A percentile compares a stretch with the other conserved stretches of the same genome.
These are phyloP conservation scores for Hypsizygus ulmarius DNA, from an alignment of 1,284 basidiomycete genomes.

Conservation along the genomic window DNA sequence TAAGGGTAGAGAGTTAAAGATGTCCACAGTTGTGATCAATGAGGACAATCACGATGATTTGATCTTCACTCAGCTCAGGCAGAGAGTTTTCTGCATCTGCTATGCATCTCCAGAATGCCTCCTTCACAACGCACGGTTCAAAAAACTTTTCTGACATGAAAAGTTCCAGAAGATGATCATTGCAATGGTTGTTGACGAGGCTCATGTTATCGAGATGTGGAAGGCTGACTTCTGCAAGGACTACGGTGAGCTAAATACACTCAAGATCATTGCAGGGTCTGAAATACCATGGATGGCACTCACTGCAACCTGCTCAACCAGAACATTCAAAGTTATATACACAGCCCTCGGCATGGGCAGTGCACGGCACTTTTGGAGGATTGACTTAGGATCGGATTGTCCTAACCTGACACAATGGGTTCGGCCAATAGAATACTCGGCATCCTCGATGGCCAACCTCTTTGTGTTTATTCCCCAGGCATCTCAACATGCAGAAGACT, in stretches of 20 bases:
- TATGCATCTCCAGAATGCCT: constrained; percentile 21
- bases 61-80: constrained; percentile 10
- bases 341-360: constrained; percentile 15
- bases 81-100: constrained; percentile 4
- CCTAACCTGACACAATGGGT: constrained; percentile 20
- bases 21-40: constrained; percentile 12
- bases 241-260: constrained; percentile 18
- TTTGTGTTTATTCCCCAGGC: constrained; percentile 7
- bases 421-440: constrained; percentile 17
- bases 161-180: constrained; percentile 16
- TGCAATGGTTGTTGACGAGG: constrained; percentile 24
- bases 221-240: constrained; percentile 19
- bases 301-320: constrained; percentile 21
- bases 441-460: constrained; percentile 11
- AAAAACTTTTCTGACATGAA: constrained; percentile 16
- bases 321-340: constrained; percentile 22
- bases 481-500: neutral
- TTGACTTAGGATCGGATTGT: constrained; percentile 22
- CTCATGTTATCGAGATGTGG: constrained; percentile 24
- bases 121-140: constrained; percentile 17
- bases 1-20: constrained; percentile 12
- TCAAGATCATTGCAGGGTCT: constrained; percentile 19
- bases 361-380: constrained; percentile 21
- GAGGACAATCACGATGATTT: constrained; percentile 20
- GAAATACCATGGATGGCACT: constrained; percentile 23